Percentiles rank a stretch among this genome's conserved stretches.
Evolutionary conservation across 31 red algal species (phyloP).

Genomic region (Odonthalia washingtoniensis): DNA sequence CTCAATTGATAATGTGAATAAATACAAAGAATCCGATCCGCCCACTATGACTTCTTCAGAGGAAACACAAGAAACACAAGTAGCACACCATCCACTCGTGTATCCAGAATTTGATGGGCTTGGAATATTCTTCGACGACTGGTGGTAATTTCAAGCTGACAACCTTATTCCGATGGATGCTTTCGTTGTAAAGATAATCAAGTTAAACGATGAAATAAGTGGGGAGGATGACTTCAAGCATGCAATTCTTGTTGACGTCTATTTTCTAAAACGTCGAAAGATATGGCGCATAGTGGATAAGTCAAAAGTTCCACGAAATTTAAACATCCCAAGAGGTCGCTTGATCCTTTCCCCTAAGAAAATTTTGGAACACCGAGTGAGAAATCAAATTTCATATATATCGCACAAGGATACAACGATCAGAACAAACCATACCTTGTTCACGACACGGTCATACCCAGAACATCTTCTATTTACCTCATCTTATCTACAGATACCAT

Average conservation of each 20-base stretch:
- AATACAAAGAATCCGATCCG: neutral
- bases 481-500: neutral
- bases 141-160: no score
- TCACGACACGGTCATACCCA: neutral
- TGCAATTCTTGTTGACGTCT: neutral
- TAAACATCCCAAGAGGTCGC: neutral
- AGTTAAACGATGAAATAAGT: neutral
- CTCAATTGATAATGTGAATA: neutral
- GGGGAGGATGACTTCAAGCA: neutral
- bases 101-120: no score
- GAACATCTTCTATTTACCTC: neutral
- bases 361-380: neutral
- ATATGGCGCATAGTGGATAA: neutral
- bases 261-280: neutral
- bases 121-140: no score
- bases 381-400: neutral
- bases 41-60: no score
- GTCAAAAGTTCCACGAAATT: neutral
- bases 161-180: no score
- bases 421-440: neutral
- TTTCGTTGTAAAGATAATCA: neutral
- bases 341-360: neutral
- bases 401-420: conserved; percentile 1
- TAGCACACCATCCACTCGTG: no score
- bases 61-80: no score